Evolutionary conservation across 108 stramenopile species (phyloP).

Genomic region (Cyclotella kingstonii): DNA sequence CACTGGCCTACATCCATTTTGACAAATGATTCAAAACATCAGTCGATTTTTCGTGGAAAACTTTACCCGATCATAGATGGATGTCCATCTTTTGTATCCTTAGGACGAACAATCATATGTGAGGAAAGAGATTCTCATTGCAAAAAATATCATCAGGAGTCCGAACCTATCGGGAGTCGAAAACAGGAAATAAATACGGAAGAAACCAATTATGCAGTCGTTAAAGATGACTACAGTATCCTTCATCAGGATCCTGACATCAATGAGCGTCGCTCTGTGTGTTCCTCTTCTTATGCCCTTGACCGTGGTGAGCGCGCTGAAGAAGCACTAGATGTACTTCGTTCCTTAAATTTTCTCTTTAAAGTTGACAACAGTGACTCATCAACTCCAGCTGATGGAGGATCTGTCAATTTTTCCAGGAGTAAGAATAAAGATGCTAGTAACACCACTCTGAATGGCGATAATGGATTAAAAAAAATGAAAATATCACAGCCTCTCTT

Average conservation of each 20-base stretch:
- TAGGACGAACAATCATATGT: slow-evolving; percentile 28
- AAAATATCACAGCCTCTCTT: slow-evolving; percentile 24
- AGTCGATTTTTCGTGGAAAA: background rate
- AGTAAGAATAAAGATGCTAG: background rate
- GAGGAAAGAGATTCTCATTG: slow-evolving; percentile 1
- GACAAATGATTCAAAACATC: slow-evolving; percentile 1
- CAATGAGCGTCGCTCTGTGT: no score
- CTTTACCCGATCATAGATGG: background rate
- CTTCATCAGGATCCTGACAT: no score
- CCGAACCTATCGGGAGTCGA: no score
- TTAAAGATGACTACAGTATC: no score
- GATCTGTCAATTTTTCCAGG: background rate
- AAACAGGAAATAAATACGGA: background rate
- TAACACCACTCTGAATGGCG: background rate
- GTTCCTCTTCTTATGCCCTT: no score
- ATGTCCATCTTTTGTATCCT: slow-evolving; percentile 33
- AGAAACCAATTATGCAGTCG: no score
- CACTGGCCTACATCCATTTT: slow-evolving; percentile 38
- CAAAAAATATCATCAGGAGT: background rate
- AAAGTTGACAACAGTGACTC: background rate
- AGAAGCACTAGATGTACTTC: no score
- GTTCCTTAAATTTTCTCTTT: no score
- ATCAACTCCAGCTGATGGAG: no score
- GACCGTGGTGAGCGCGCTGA: no score
- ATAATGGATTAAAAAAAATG: slow-evolving; percentile 11